These are phyloP conservation scores for Populus davidiana DNA, from an alignment of 345 rosid species.

Conservation along the genomic window DNA sequence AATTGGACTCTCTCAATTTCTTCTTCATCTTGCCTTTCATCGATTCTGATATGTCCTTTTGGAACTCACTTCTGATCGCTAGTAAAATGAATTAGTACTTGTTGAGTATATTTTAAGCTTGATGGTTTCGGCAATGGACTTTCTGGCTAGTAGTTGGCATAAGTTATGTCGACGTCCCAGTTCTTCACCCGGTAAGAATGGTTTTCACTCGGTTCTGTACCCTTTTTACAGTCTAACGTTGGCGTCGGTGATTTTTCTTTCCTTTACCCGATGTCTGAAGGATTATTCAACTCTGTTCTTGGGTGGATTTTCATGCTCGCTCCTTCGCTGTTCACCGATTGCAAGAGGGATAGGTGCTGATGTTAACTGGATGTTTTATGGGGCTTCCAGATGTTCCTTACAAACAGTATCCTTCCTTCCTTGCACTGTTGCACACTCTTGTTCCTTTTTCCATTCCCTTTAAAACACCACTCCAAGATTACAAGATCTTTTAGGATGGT, in stretches of 20 bases:
- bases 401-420: slow-evolving; percentile 57
- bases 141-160: slow-evolving; percentile 77
- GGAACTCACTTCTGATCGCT: neutral
- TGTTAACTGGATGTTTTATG: slow-evolving; percentile 74
- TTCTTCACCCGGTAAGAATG: slow-evolving; percentile 78
- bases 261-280: slow-evolving; percentile 67
- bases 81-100: neutral
- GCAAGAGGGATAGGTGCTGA: slow-evolving; percentile 67
- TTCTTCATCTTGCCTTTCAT: slow-evolving; percentile 81
- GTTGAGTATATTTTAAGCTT: slow-evolving; percentile 1
- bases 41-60: slow-evolving; percentile 52
- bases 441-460: neutral
- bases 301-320: slow-evolving; percentile 99
- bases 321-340: slow-evolving; percentile 82
- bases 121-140: slow-evolving; percentile 20
- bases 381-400: slow-evolving; percentile 94
- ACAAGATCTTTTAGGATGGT: neutral
- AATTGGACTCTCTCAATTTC: slow-evolving; percentile 81
- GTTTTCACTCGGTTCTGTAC: neutral
- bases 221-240: neutral
- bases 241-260: neutral
- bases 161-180: slow-evolving; percentile 62
- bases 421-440: slow-evolving; percentile 11
- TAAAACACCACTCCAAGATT: neutral
- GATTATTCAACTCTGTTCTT: slow-evolving; percentile 86